These are phyloP conservation scores for Cotoneaster glaucophyllus DNA, from an alignment of 306 rosid genomes.

Conservation along the genomic window DNA sequence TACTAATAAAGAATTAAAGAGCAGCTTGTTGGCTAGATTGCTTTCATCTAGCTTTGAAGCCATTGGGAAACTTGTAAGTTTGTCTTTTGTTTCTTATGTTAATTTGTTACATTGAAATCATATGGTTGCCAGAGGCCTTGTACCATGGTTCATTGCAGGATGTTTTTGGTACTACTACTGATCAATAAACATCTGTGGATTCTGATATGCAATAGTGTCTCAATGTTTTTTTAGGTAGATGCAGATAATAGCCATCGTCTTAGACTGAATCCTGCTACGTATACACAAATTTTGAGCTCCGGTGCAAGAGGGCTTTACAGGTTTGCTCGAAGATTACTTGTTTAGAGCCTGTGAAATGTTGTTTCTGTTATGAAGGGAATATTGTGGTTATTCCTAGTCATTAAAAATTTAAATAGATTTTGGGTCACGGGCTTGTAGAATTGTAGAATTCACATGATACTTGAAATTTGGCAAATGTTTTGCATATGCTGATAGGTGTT, in stretches of 20 bases:
- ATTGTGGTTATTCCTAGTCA: not conserved
- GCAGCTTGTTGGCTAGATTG: conserved; percentile 72
- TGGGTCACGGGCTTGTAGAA: not conserved
- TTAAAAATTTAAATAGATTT: not conserved
- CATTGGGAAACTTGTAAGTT: conserved; percentile 82
- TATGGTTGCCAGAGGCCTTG: not conserved
- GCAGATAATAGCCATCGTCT: conserved; percentile 50
- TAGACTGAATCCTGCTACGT: conserved; percentile 72
- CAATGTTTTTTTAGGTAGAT: conserved; percentile 59
- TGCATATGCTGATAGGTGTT: too few relatives aligned
- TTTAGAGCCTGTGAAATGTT: not conserved
- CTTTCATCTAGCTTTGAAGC: conserved; percentile 88
- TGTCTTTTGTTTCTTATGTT: not conserved
- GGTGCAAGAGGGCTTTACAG: conserved; percentile 88
- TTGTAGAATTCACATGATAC: not conserved
- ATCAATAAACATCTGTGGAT: not conserved
- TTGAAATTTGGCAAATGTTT: not conserved
- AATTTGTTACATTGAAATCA: not conserved
- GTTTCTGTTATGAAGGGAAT: not conserved
- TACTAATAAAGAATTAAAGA: conserved; percentile 71
- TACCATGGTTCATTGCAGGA: not conserved
- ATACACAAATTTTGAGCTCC: conserved; percentile 56
- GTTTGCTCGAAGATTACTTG: conserved; percentile 24
- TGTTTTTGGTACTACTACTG: not conserved
- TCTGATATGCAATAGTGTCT: not conserved